These are phyloP conservation scores for Mycena sp. DNA, from an alignment of 1,284 basidiomycete species.

Conservation along the genomic window DNA sequence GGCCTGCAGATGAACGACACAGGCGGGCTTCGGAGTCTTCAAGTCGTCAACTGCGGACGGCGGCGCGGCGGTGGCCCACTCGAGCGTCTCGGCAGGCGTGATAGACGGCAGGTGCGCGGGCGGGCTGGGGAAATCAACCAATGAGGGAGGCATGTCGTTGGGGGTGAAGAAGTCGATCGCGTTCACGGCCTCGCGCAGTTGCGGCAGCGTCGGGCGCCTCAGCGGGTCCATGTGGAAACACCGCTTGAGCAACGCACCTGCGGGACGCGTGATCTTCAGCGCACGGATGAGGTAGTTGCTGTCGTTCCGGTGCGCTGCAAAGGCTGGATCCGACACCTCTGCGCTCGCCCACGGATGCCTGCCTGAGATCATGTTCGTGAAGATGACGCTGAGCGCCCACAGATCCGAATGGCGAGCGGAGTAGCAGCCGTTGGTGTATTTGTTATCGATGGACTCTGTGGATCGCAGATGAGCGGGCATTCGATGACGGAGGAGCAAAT, in stretches of 20 bases:
- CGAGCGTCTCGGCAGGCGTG: background rate
- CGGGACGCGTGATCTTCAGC: conserved; percentile 74
- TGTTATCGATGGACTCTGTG: conserved; percentile 90
- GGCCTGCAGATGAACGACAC: background rate
- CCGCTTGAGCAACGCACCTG: conserved; percentile 63
- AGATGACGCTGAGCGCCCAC: conserved; percentile 97
- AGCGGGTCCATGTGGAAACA: conserved; percentile 66
- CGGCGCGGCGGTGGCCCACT: conserved; percentile 5
- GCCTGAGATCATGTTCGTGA: conserved; percentile 84
- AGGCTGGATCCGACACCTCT: conserved; percentile 52
- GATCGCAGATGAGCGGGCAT: conserved; percentile 22
- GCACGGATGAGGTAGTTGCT: conserved; percentile 72
- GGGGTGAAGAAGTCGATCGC: conserved; percentile 10
- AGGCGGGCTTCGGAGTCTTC: background rate
- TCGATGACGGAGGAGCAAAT: background rate
- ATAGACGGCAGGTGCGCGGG: background rate
- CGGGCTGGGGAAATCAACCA: background rate
- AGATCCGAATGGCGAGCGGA: conserved; percentile 92
- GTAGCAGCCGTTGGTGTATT: conserved; percentile 78
- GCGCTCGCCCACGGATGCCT: conserved; percentile 24
- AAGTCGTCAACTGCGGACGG: background rate
- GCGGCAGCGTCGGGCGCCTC: conserved; percentile 44
- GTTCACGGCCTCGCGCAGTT: conserved; percentile 18
- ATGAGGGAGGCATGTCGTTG: background rate
- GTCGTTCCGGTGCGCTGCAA: conserved; percentile 74